These are phyloP conservation scores for Schizophyllum amplum DNA, from an alignment of 1,284 basidiomycete species.

Conservation along the genomic window DNA sequence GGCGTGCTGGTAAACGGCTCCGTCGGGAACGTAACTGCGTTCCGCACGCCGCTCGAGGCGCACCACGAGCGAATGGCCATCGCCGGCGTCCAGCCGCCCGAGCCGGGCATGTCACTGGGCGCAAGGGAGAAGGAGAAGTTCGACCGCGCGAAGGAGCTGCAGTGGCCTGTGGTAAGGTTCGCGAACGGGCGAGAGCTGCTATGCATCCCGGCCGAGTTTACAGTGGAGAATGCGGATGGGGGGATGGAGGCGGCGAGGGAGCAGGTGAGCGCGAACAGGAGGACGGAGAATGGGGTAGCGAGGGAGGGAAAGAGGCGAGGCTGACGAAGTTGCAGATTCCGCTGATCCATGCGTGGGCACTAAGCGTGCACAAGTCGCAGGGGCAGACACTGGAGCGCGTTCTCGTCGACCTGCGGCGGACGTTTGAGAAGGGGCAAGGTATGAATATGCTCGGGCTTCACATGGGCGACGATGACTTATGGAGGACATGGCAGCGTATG, in stretches of 20 bases:
- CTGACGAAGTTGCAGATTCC: constrained; percentile 44
- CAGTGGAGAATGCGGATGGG: constrained; percentile 46
- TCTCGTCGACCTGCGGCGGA: constrained; percentile 54
- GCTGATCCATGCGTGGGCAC: constrained; percentile 73
- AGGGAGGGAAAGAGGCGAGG: not conserved
- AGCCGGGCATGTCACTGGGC: not conserved
- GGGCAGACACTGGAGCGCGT: constrained; percentile 79
- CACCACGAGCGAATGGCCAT: constrained; percentile 9
- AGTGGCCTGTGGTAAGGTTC: constrained; percentile 54
- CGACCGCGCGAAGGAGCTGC: constrained; percentile 10
- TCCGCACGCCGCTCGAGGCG: constrained; percentile 29
- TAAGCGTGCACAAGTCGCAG: constrained; percentile 84
- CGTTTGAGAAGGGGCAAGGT: constrained; percentile 82
- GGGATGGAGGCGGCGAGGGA: constrained; percentile 42
- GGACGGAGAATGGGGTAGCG: not conserved
- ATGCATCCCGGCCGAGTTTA: constrained; percentile 47
- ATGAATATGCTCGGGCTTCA: too few species aligned
- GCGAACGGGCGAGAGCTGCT: constrained; percentile 34
- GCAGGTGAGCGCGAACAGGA: constrained; percentile 31
- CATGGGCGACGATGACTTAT: too few species aligned
- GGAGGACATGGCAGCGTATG: too few species aligned
- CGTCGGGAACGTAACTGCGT: constrained; percentile 64
- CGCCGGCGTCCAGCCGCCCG: constrained; percentile 1
- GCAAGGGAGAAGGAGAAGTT: not conserved
- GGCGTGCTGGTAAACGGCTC: constrained; percentile 82